Evolutionary conservation across 768 basidiomycete species (phyloP).

Genomic region (Phanerodontia chrysosporium): DNA sequence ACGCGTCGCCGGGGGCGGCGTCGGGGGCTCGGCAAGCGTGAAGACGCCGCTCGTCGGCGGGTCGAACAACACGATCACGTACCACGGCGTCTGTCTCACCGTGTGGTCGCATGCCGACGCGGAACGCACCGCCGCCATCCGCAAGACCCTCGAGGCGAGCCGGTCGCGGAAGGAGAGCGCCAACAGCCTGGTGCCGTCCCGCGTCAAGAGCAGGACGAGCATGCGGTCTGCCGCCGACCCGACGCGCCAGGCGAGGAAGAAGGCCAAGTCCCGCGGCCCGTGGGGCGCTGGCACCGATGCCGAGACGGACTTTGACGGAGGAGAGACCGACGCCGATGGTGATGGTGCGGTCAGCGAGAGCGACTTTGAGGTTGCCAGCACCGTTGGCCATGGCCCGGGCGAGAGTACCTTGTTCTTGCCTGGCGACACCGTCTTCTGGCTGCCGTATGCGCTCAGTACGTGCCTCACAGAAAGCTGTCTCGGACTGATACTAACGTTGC

Average conservation of each 20-base stretch:
- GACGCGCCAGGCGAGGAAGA: constrained; percentile 50
- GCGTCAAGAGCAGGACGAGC: constrained; percentile 48
- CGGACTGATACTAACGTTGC: background rate
- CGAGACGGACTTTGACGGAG: constrained; percentile 67
- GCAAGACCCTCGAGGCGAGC: constrained; percentile 75
- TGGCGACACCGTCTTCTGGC: constrained; percentile 90
- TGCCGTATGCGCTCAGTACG: constrained; percentile 88
- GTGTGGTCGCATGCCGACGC: constrained; percentile 96
- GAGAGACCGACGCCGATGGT: constrained; percentile 61
- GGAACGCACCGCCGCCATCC: constrained; percentile 79
- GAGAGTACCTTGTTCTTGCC: constrained; percentile 88
- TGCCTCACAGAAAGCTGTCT: constrained; percentile 15
- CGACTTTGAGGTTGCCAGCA: constrained; percentile 80
- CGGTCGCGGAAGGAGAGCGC: constrained; percentile 77
- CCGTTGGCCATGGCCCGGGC: constrained; percentile 75
- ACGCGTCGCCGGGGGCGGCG: constrained; percentile 12
- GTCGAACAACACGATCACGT: constrained; percentile 53
- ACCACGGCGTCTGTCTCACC: constrained; percentile 88
- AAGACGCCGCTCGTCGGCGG: constrained; percentile 15
- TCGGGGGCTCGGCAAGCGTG: constrained; percentile 20
- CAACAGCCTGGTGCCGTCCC: constrained; percentile 56
- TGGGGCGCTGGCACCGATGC: constrained; percentile 60
- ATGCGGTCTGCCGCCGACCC: constrained; percentile 47
- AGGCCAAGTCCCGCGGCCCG: constrained; percentile 58
- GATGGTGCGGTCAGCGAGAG: constrained; percentile 82